Base-by-base conservation (phyloP, 202 grass and related monocot genomes). In the Panicum hallii region DNA sequence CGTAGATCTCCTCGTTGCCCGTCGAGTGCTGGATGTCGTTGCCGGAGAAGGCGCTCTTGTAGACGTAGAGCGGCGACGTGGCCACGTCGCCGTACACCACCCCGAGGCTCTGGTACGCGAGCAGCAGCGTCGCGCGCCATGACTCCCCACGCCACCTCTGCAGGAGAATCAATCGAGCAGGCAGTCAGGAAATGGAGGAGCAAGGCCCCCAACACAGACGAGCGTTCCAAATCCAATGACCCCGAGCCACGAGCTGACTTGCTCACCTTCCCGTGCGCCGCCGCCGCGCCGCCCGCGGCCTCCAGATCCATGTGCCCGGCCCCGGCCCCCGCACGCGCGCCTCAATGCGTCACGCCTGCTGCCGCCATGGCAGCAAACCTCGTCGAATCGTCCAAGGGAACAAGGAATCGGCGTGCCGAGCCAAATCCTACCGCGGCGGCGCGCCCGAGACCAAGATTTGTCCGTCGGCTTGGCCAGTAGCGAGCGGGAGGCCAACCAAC, bases 1-100 rank as follows among this genome's bases (percentile, higher is more conserved):
- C 97, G 78, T 94, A 99, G 85, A 99, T 99, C 92, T 99, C 97
- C 79, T 99, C 97, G 70, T 99, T 99, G 70, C 90, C 89, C 20
- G 67, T 78, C n/a, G 97, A 91, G 90, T 99, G 97, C 87, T 87
- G 55, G 84, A 99, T 99, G 80, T 99, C 97, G 80, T 91, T 45
- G 63, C 93, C 97, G 7, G 97, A 85, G 77, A 99, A 99, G 75
- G 92, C 91, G 87, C 88, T 99, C 84, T 92, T 94, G 88, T 90
- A 99, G 41, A 99, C 97, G 76, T 97, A 99, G 20, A 99, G 90
- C 43, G 97, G 97, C 66, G 97, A 94, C 78, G 92, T 99, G 69
- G 93, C 94, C 60, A 99, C 83, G 84, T 99, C 97, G 72, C 97
- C 97, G 77, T 99, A 99, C 42, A 94, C 97, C 47, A 99, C 97